These are phyloP conservation scores for Hyaloscypha variabilis DNA, from an alignment of 495 filamentous ascomycete genomes.

Conservation along the genomic window DNA sequence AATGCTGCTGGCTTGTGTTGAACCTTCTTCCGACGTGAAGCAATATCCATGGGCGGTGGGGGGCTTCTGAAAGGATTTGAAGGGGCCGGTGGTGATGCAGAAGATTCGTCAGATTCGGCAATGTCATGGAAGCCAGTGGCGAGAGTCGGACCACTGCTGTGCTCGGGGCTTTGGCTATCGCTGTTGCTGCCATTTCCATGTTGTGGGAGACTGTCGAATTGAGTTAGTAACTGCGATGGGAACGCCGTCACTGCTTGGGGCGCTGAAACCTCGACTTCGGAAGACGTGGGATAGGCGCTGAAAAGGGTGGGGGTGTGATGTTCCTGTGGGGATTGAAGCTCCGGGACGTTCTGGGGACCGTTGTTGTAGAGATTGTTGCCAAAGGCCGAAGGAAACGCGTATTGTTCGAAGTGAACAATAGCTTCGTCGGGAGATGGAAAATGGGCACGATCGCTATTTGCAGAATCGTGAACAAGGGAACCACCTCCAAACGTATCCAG, in stretches of 20 bases:
- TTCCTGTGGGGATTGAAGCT: conserved; percentile 19
- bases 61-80: conserved; percentile 31
- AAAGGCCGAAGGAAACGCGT: conserved; percentile 18
- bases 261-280: conserved; percentile 9
- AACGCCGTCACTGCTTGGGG: conserved; percentile 17
- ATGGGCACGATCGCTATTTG: conserved; percentile 25
- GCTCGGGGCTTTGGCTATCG: conserved; percentile 27
- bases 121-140: conserved; percentile 26
- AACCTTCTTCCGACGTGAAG: conserved; percentile 32
- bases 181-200: conserved; percentile 4
- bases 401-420: conserved; percentile 21
- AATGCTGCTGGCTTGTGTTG: conserved; percentile 30
- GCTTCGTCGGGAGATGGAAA: conserved; percentile 25
- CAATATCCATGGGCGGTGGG: conserved; percentile 31
- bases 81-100: conserved; percentile 23
- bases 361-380: conserved; percentile 20
- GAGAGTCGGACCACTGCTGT: conserved; percentile 1
- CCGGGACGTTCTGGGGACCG: conserved; percentile 16
- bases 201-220: conserved; percentile 17
- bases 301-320: conserved; percentile 24
- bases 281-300: conserved; percentile 15
- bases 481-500: conserved; percentile 13
- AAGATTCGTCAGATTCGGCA: conserved; percentile 24
- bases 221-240: conserved; percentile 23
- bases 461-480: conserved; percentile 15